Percentiles rank a stretch among this genome's conserved stretches.
These are phyloP conservation scores for Penicillium coprophilum DNA, from an alignment of 495 filamentous ascomycete species.

Conservation along the genomic window DNA sequence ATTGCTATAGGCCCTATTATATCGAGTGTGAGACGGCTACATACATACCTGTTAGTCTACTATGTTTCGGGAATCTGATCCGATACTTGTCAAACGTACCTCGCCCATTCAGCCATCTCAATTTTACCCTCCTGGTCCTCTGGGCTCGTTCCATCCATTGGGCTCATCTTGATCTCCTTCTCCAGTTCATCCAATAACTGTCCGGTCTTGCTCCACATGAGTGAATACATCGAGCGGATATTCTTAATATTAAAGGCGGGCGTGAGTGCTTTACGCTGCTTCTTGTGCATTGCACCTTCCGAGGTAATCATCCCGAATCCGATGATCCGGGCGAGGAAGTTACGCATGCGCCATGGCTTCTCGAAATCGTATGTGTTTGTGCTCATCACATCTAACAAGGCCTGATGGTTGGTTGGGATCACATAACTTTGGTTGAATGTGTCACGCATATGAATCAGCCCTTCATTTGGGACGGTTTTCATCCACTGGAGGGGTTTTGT, in stretches of 20 bases:
- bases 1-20: conserved; percentile 84
- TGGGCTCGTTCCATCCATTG: conserved; percentile 41
- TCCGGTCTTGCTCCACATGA: conserved; percentile 70
- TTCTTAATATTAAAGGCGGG: conserved; percentile 83
- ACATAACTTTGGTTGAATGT: conserved; percentile 32
- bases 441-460: conserved; percentile 74
- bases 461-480: conserved; percentile 76
- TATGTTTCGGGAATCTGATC: background rate
- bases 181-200: conserved; percentile 40
- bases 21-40: conserved; percentile 73
- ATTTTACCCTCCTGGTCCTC: conserved; percentile 49
- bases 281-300: conserved; percentile 74
- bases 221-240: conserved; percentile 75
- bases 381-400: conserved; percentile 55
- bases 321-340: conserved; percentile 64
- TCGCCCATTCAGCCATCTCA: conserved; percentile 69
- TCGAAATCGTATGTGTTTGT: conserved; percentile 56
- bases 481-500: conserved; percentile 65
- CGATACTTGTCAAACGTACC: conserved; percentile 24
- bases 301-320: conserved; percentile 77
- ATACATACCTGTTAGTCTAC: conserved; percentile 10
- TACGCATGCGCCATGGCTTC: conserved; percentile 46
- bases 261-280: conserved; percentile 73
- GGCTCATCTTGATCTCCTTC: conserved; percentile 38
- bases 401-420: conserved; percentile 44